These are phyloP conservation scores for Nicotiana rustica DNA, from an alignment of 305 asterid species.

Conservation along the genomic window DNA sequence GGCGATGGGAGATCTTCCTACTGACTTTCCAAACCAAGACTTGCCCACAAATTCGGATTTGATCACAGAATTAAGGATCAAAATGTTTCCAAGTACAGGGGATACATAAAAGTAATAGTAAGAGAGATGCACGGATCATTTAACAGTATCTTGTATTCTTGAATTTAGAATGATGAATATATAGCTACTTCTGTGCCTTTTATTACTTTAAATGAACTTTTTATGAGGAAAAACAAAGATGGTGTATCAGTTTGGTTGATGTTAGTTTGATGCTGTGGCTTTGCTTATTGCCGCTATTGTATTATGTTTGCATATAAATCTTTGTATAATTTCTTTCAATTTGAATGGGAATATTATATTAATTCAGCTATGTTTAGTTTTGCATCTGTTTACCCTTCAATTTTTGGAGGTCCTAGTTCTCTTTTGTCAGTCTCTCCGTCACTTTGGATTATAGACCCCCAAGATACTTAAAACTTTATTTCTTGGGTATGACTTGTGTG, in stretches of 20 bases:
- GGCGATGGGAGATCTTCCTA: slow-evolving; percentile 51
- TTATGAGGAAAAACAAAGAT: neutral
- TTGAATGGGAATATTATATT: neutral
- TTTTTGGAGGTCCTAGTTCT: no score
- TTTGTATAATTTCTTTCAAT: neutral
- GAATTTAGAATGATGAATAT: neutral
- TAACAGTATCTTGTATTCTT: neutral
- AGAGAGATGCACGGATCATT: neutral
- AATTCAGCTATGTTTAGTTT: neutral
- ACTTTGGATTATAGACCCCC: no score
- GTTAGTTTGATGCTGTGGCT: neutral
- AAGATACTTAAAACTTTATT: no score
- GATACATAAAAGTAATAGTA: neutral
- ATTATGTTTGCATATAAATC: neutral
- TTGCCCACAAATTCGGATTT: neutral
- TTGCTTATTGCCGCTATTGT: neutral
- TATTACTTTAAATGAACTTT: neutral
- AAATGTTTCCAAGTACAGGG: neutral
- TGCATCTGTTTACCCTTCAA: neutral
- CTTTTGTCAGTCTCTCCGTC: no score
- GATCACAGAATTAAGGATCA: neutral
- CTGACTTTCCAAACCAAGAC: slow-evolving; percentile 17
- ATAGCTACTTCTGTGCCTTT: slow-evolving; percentile 18
- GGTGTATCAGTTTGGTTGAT: neutral
- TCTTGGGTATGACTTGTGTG: no score